Evolutionary conservation across 768 basidiomycete species (phyloP).

Genomic region (Russula sp.): DNA sequence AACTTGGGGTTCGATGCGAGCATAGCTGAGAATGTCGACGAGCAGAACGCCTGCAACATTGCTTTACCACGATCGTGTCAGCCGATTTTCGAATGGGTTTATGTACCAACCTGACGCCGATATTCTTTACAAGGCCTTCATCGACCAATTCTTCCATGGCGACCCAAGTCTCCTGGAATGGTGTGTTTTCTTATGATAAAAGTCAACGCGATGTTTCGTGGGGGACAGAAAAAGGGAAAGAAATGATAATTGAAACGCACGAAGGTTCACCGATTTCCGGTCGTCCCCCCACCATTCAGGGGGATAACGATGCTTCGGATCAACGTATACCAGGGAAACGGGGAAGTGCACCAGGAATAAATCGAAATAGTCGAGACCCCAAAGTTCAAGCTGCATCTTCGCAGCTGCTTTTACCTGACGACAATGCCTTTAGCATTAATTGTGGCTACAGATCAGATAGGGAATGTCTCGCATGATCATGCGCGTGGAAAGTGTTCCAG

Average conservation of each 20-base stretch:
- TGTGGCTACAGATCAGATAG: neutral
- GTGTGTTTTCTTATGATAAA: conserved; percentile 43
- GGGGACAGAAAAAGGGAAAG: neutral
- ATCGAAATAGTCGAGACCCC: conserved; percentile 84
- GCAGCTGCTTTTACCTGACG: conserved; percentile 45
- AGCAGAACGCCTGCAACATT: conserved; percentile 70
- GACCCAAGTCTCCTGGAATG: conserved; percentile 76
- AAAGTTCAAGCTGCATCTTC: conserved; percentile 62
- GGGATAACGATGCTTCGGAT: conserved; percentile 68
- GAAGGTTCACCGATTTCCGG: conserved; percentile 50
- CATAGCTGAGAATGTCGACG: conserved; percentile 72
- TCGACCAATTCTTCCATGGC: conserved; percentile 78
- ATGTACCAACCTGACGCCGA: conserved; percentile 58
- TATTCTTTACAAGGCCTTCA: conserved; percentile 62
- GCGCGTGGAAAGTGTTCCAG: conserved; percentile 87
- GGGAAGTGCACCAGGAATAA: conserved; percentile 84
- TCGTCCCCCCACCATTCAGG: conserved; percentile 78
- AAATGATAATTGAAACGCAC: conserved; percentile 32
- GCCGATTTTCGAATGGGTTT: neutral
- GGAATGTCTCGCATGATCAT: conserved; percentile 50
- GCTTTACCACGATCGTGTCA: conserved; percentile 31
- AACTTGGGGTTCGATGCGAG: conserved; percentile 51
- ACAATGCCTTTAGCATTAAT: neutral
- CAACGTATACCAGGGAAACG: conserved; percentile 71
- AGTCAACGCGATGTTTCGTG: neutral